These are phyloP conservation scores for Fusarium sp. DNA, from an alignment of 2,329 filamentous ascomycete genomes.

Conservation along the genomic window DNA sequence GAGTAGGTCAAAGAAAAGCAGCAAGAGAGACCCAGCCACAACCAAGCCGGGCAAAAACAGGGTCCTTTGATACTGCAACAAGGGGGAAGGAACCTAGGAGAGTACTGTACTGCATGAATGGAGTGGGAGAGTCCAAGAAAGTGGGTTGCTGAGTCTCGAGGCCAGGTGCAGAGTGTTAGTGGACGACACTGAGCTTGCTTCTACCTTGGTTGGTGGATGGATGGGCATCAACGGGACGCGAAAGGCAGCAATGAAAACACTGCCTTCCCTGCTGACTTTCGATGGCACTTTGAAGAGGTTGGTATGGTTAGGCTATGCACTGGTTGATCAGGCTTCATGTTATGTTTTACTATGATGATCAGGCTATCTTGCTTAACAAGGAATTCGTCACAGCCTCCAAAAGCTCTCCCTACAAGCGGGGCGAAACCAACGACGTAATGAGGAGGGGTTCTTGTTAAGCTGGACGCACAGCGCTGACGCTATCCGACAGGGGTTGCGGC, in stretches of 20 bases:
- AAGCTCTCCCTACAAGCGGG: slow-evolving; percentile 19
- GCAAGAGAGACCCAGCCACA: slow-evolving; percentile 33
- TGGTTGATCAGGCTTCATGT: neutral
- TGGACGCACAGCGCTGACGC: slow-evolving; percentile 42
- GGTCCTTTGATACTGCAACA: slow-evolving; percentile 38
- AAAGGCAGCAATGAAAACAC: slow-evolving; percentile 40
- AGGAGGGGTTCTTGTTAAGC: slow-evolving; percentile 38
- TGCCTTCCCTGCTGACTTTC: slow-evolving; percentile 26
- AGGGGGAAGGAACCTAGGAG: slow-evolving; percentile 17
- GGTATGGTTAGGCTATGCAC: neutral
- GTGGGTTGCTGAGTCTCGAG: slow-evolving; percentile 28
- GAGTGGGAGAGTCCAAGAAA: slow-evolving; percentile 12
- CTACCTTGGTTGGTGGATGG: slow-evolving; percentile 27
- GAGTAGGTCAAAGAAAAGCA: slow-evolving; percentile 29
- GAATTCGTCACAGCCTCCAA: neutral
- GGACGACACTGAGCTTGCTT: slow-evolving; percentile 2
- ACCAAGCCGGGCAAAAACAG: slow-evolving; percentile 38
- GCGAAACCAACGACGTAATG: slow-evolving; percentile 47
- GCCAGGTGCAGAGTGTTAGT: slow-evolving; percentile 7
- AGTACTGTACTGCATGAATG: neutral
- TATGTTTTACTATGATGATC: slow-evolving; percentile 7
- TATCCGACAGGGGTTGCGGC: slow-evolving; percentile 36
- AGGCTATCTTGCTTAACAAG: slow-evolving; percentile 9
- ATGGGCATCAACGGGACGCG: slow-evolving; percentile 41
- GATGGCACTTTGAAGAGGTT: neutral